Conservation (phyloP, 768 basidiomycete genomes). For the Boletus subcaerulescens region DNA sequence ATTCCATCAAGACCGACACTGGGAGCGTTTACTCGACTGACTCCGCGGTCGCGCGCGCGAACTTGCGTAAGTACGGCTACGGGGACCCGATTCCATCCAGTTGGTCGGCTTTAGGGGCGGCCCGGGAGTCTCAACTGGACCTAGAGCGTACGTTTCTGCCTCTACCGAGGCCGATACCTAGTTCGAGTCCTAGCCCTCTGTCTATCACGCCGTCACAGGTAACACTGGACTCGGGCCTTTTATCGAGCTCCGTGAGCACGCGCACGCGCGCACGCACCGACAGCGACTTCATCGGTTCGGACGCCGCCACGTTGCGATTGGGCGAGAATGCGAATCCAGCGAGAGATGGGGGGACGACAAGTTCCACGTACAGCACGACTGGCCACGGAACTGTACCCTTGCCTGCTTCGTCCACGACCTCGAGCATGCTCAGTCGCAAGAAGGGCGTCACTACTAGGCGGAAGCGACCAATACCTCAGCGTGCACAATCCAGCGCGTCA, state of each 20-base stretch:
- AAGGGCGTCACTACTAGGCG: conserved; percentile 16
- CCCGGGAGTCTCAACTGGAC: conserved; percentile 17
- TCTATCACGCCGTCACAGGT: conserved; percentile 8
- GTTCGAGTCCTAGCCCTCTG: neutral
- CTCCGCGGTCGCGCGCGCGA: conserved; percentile 20
- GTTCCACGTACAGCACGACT: neutral
- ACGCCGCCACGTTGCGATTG: neutral
- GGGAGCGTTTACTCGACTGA: conserved; percentile 28
- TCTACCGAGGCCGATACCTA: neutral
- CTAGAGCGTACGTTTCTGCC: conserved; percentile 1
- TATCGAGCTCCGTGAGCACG: conserved; percentile 1
- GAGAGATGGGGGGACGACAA: neutral
- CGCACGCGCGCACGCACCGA: neutral
- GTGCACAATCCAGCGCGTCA: conserved; percentile 26
- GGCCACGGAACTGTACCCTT: neutral
- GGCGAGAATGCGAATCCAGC: neutral
- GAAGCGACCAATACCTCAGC: conserved; percentile 21
- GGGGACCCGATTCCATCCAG: conserved; percentile 18
- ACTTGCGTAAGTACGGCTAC: conserved; percentile 25
- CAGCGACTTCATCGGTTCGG: neutral
- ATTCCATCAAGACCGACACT: conserved; percentile 9
- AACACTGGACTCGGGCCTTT: conserved; percentile 1
- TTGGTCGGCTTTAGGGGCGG: conserved; percentile 19
- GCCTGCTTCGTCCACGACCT: conserved; percentile 7
- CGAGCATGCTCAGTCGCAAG: conserved; percentile 20